Conservation (phyloP, 2,329 filamentous ascomycete genomes). For the Paracamarosporium sp. region DNA sequence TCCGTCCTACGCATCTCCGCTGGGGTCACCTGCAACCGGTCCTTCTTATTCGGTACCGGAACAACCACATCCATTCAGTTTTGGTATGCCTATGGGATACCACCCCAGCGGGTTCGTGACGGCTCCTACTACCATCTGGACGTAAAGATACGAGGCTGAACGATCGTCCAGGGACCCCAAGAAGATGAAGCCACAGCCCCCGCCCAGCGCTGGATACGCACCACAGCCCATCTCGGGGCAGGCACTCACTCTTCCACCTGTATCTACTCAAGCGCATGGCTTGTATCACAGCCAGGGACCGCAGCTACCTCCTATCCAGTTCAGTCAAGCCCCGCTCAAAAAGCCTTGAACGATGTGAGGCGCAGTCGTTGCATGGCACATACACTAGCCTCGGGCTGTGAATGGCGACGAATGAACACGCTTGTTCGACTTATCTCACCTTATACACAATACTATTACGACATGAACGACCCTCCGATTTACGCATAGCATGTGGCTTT, state of each 20-base stretch:
- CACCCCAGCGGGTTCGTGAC: constrained; percentile 52
- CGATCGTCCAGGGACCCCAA: constrained; percentile 48
- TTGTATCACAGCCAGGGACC: background rate
- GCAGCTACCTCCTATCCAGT: constrained; percentile 5
- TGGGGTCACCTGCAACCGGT: constrained; percentile 44
- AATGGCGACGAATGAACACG: background rate
- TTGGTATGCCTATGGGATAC: constrained; percentile 49
- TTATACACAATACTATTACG: background rate
- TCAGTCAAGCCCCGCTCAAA: constrained; percentile 1
- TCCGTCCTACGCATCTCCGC: constrained; percentile 40
- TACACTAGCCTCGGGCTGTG: background rate
- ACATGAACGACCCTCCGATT: constrained; percentile 3
- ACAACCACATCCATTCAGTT: constrained; percentile 46
- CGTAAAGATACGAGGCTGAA: constrained; percentile 50
- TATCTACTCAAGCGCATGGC: background rate
- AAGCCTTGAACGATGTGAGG: background rate
- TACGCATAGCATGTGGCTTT: constrained; percentile 6
- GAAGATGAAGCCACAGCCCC: constrained; percentile 34
- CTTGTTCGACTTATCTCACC: background rate
- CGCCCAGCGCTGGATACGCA: constrained; percentile 25
- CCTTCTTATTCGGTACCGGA: constrained; percentile 44
- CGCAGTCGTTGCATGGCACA: constrained; percentile 1
- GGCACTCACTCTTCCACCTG: constrained; percentile 9
- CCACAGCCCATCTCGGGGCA: constrained; percentile 4
- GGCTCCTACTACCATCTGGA: constrained; percentile 49